These are phyloP conservation scores for Tuber borchii DNA, from an alignment of 495 filamentous ascomycete species.

Conservation along the genomic window DNA sequence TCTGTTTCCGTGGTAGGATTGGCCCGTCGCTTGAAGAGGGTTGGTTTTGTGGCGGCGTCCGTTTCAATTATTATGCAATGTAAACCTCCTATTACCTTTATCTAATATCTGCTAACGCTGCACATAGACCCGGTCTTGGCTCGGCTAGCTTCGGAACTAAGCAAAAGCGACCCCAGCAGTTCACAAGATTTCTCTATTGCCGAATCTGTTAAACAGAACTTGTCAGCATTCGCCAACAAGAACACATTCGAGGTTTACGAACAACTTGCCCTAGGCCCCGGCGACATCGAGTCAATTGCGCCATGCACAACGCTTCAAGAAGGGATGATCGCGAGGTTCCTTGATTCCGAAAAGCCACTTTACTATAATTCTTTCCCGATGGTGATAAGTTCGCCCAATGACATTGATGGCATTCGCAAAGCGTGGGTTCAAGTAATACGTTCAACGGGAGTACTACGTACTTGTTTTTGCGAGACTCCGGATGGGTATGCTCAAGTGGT, in stretches of 20 bases:
- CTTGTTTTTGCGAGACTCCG: constrained; percentile 56
- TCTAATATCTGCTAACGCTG: constrained; percentile 13
- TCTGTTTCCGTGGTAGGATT: constrained; percentile 71
- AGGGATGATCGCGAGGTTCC: constrained; percentile 68
- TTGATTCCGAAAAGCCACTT: constrained; percentile 48
- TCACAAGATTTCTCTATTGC: constrained; percentile 25
- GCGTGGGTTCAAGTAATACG: constrained; percentile 51
- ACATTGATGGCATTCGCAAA: constrained; percentile 45
- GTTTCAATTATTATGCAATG: constrained; percentile 60
- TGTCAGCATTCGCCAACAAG: constrained; percentile 54
- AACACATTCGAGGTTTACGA: constrained; percentile 49
- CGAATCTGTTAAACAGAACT: constrained; percentile 49
- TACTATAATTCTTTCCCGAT: constrained; percentile 70
- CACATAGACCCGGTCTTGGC: constrained; percentile 50
- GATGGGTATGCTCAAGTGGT: constrained; percentile 70
- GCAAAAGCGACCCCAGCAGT: constrained; percentile 36
- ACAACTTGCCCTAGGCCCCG: constrained; percentile 45
- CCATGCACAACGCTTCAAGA: constrained; percentile 75
- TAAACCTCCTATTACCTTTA: constrained; percentile 35
- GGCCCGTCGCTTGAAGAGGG: constrained; percentile 44
- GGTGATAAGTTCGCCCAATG: constrained; percentile 45
- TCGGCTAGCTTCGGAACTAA: constrained; percentile 45
- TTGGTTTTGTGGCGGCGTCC: constrained; percentile 51
- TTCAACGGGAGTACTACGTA: constrained; percentile 56
- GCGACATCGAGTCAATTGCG: constrained; percentile 60